A percentile compares a stretch with the other conserved stretches of the same genome.
Evolutionary conservation across 805 yeast species (phyloP).

Genomic region (Pichia eremophila): DNA sequence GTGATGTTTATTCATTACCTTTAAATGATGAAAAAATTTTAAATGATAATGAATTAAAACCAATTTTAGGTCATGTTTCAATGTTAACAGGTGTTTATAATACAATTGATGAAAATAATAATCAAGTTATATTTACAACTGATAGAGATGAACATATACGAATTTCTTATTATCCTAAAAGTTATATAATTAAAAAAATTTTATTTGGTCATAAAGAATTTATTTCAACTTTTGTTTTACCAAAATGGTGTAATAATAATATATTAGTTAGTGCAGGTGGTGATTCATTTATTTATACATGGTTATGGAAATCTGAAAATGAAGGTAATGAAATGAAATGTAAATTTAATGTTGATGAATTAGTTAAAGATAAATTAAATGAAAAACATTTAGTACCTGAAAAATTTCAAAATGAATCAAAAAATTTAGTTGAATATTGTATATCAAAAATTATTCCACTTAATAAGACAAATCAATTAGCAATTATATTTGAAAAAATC

Average conservation of each 20-base stretch:
- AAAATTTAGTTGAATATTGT: slow-evolving; percentile 40
- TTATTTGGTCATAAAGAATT: slow-evolving; percentile 83
- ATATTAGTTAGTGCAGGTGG: slow-evolving; percentile 84
- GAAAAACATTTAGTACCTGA: slow-evolving; percentile 57
- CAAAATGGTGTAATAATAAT: slow-evolving; percentile 36
- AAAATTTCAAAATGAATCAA: slow-evolving; percentile 47
- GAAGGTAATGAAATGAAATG: slow-evolving; percentile 31
- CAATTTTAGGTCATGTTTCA: slow-evolving; percentile 91
- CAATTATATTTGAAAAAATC: slow-evolving; percentile 41
- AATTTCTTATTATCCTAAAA: slow-evolving; percentile 68
- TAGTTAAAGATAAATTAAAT: slow-evolving; percentile 34
- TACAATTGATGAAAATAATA: slow-evolving; percentile 30
- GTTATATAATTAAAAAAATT: slow-evolving; percentile 72
- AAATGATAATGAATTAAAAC: slow-evolving; percentile 39
- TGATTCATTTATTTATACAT: slow-evolving; percentile 59
- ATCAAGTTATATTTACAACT: slow-evolving; percentile 57
- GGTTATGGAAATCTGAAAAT: slow-evolving; percentile 59
- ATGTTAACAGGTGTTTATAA: slow-evolving; percentile 77
- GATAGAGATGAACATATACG: slow-evolving; percentile 97
- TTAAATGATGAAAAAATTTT: slow-evolving; percentile 30
- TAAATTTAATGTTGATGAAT: slow-evolving; percentile 28
- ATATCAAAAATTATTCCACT: slow-evolving; percentile 31
- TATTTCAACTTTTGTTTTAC: slow-evolving; percentile 55
- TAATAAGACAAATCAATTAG: slow-evolving; percentile 23
- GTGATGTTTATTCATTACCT: slow-evolving; percentile 73